Evolutionary conservation across 2,329 filamentous ascomycete species (phyloP), one percentile per base, ranked within the genome.

Genomic region (Orbilia javanica): DNA sequence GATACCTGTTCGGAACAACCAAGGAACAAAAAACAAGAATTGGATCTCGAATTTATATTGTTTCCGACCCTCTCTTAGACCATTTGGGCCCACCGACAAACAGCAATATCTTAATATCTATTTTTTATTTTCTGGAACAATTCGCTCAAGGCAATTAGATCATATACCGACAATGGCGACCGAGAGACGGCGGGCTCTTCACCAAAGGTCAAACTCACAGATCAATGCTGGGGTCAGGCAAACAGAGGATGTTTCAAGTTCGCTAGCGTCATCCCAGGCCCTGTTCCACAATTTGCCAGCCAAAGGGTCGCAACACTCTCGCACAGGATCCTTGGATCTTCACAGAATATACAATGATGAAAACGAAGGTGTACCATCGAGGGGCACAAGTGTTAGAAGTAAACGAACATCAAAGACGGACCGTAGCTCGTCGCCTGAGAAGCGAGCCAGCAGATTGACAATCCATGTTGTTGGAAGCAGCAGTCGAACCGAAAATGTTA

Each of bases 271-370:
- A 67, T 66, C 67, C 68, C 74, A 78, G 74, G 34, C 63, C 53
- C 67, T 78, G 74, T 78, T 78, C 74, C 62, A 78, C 74, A 78
- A 78, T 78, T 78, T 72, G 74, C 71, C 74, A 42, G 66, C 29
- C 53, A 78, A 72, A 70, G 64, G 63, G 66, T 78, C 74, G 67
- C 74, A 78, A 78, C 74, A 63, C 57, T 70, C 67, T 36, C 66
- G 42, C 44, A 72, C 67, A 10, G 67, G 60, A 67, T 72, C 67
- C 74, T 53, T 78, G 52, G 74, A 53, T 15, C 73, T 71, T 66
- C 73, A 66, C 50, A 60, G 60, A 27, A 78, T 52, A 67, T 72
- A 67, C 63, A 72, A 68, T 42, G 66, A 77, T 71, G 66, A 77
- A 36, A 72, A 78, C 48, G 74, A 78, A 63, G 62, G 42, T 63